A percentile compares a stretch with the other conserved stretches of the same genome.
phyloP scores from a whole-genome alignment of 164 flowering plant species.

The Magnolia sinica region DNA sequence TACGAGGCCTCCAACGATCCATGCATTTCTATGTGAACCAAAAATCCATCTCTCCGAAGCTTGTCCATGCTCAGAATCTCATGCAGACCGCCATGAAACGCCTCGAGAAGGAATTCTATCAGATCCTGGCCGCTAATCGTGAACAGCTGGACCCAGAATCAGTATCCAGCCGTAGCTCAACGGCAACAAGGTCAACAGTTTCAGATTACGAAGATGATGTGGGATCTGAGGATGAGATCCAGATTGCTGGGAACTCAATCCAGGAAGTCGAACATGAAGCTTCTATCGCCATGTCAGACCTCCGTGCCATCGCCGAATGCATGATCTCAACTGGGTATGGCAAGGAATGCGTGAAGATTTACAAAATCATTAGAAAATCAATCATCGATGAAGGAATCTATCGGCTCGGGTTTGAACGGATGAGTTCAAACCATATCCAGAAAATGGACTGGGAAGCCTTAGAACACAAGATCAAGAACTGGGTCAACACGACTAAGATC shows the following conservation, averaged over 20 bases:
- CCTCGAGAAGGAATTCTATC: conserved; percentile 65
- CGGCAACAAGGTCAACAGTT: conserved; percentile 27
- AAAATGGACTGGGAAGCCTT: conserved; percentile 62
- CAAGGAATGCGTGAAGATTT: conserved; percentile 54
- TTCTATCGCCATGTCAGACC: conserved; percentile 42
- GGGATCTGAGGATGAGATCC: conserved; percentile 32
- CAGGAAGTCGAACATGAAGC: conserved; percentile 47
- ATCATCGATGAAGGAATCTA: conserved; percentile 66
- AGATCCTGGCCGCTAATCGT: conserved; percentile 54
- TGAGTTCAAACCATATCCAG: conserved; percentile 26
- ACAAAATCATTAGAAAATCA: conserved; percentile 51
- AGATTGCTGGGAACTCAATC: not conserved
- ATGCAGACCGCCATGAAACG: conserved; percentile 69
- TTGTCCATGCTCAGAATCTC: conserved; percentile 43
- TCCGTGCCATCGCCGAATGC: conserved; percentile 55
- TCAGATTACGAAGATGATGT: not conserved
- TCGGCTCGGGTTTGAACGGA: conserved; percentile 42
- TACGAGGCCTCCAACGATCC: conserved; percentile 47
- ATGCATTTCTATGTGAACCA: conserved; percentile 47
- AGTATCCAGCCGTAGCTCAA: conserved; percentile 38
- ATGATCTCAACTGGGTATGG: conserved; percentile 68
- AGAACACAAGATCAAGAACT: conserved; percentile 52
- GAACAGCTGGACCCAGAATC: conserved; percentile 59
- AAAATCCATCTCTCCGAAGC: conserved; percentile 23
- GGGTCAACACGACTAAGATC: conserved; percentile 52